Conservation (phyloP, 345 rosid genomes). For the Conringia planisiliqua region DNA sequence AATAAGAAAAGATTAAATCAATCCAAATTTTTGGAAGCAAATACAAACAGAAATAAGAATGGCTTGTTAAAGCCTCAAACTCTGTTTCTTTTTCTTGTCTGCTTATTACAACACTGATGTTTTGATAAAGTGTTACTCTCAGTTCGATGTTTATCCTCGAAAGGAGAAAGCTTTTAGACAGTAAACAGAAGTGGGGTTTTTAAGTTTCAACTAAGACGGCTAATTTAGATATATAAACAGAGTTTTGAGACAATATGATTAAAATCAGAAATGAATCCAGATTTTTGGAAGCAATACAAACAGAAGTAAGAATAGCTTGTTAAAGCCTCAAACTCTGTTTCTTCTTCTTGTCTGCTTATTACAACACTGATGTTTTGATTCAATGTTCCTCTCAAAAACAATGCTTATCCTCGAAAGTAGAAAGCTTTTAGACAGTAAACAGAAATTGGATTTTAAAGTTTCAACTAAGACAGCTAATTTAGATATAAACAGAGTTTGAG, state of each 20-base stretch:
- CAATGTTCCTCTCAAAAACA: background rate
- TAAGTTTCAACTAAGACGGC: background rate
- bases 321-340: background rate
- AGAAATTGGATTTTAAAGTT: background rate
- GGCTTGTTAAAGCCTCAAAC: conserved; percentile 20
- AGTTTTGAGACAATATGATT: conserved; percentile 9
- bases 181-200: background rate
- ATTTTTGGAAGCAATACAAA: conserved; percentile 13
- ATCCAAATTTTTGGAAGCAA: conserved; percentile 5
- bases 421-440: background rate
- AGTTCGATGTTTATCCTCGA: background rate
- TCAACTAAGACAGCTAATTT: background rate
- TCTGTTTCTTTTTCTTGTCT: background rate
- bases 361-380: background rate
- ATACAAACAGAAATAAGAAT: conserved; percentile 15
- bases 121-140: background rate
- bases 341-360: background rate
- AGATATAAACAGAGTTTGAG: conserved; percentile 18
- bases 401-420: background rate
- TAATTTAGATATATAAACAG: conserved; percentile 17
- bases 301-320: conserved; percentile 6
- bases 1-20: background rate
- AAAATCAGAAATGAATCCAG: background rate
- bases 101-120: background rate
- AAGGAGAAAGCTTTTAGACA: background rate